A percentile compares a stretch with the other conserved stretches of the same genome.
These are phyloP conservation scores for Didymella pinodella DNA, from an alignment of 2,329 filamentous ascomycete species.

Conservation along the genomic window DNA sequence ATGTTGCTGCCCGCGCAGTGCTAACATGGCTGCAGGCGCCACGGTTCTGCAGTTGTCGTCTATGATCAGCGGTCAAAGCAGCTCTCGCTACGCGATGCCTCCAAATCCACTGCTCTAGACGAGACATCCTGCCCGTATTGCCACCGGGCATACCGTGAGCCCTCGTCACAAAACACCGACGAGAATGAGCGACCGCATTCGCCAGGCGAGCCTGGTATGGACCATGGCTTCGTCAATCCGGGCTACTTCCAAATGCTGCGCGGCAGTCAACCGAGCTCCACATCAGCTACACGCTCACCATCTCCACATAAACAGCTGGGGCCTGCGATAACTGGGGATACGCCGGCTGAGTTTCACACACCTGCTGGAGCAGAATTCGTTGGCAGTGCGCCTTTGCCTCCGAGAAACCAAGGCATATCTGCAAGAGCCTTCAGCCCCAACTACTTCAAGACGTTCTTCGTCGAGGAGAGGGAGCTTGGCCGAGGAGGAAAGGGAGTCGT, in stretches of 20 bases:
- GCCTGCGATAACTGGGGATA: constrained; percentile 38
- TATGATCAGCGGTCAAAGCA: constrained; percentile 86
- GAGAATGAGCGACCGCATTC: constrained; percentile 46
- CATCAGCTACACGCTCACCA: constrained; percentile 56
- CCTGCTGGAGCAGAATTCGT: constrained; percentile 61
- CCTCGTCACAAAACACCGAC: constrained; percentile 39
- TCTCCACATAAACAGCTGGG: constrained; percentile 59
- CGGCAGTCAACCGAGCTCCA: constrained; percentile 62
- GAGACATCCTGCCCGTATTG: constrained; percentile 86
- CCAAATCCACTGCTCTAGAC: constrained; percentile 62
- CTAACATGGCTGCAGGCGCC: constrained; percentile 68
- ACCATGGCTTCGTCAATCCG: constrained; percentile 81
- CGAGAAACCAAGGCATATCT: constrained; percentile 72
- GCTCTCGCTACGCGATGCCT: constrained; percentile 77
- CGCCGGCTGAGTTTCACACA: constrained; percentile 47
- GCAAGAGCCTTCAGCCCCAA: constrained; percentile 87
- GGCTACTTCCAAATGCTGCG: constrained; percentile 96
- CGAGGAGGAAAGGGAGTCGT: constrained; percentile 95
- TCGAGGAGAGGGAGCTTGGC: constrained; percentile 85
- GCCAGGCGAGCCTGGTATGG: constrained; percentile 44
- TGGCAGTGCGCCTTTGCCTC: constrained; percentile 54
- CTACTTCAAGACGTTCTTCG: constrained; percentile 93
- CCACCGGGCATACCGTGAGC: constrained; percentile 72
- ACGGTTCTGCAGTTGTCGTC: constrained; percentile 90
- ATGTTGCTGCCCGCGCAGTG: not conserved